phyloP scores from a whole-genome alignment of 2,329 filamentous ascomycete genomes.

The Aschersonia sp. region DNA sequence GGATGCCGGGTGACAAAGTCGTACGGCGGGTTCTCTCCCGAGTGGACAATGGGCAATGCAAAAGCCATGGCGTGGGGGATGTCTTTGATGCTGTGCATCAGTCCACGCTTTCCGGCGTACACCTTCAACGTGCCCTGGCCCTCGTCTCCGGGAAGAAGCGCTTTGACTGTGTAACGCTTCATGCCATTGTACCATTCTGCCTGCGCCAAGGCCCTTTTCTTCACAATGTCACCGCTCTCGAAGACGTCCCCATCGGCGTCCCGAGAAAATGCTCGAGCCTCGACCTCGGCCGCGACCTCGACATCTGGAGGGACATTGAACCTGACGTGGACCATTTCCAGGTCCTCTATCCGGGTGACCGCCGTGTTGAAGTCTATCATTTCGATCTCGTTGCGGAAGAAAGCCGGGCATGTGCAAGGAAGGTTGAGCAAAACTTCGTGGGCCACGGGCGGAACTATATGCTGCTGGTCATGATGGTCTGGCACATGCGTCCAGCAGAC shows the following conservation, averaged over 20 bases:
- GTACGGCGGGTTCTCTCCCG: constrained; percentile 84
- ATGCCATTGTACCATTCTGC: constrained; percentile 78
- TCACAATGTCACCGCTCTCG: constrained; percentile 76
- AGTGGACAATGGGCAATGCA: constrained; percentile 78
- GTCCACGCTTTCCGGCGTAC: constrained; percentile 82
- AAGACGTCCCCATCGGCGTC: constrained; percentile 87
- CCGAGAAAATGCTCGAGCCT: constrained; percentile 63
- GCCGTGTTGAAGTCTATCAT: constrained; percentile 88
- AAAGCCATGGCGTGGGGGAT: constrained; percentile 88
- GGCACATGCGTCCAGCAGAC: constrained; percentile 94
- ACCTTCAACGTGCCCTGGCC: constrained; percentile 77
- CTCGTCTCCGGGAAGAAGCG: constrained; percentile 79
- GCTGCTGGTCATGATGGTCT: constrained; percentile 74
- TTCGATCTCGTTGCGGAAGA: constrained; percentile 68
- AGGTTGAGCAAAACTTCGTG: constrained; percentile 77
- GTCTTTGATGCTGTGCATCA: constrained; percentile 96
- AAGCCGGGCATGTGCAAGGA: constrained; percentile 73
- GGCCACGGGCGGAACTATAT: constrained; percentile 77
- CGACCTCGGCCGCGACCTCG: constrained; percentile 84
- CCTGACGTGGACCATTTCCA: constrained; percentile 86
- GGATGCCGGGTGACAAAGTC: constrained; percentile 88
- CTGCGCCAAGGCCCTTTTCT: constrained; percentile 77
- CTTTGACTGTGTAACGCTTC: constrained; percentile 90
- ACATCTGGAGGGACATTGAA: constrained; percentile 80
- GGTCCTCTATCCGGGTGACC: constrained; percentile 67